phyloP scores from a whole-genome alignment of 202 grass and related monocot genomes.

The Saccharum hybrid region DNA sequence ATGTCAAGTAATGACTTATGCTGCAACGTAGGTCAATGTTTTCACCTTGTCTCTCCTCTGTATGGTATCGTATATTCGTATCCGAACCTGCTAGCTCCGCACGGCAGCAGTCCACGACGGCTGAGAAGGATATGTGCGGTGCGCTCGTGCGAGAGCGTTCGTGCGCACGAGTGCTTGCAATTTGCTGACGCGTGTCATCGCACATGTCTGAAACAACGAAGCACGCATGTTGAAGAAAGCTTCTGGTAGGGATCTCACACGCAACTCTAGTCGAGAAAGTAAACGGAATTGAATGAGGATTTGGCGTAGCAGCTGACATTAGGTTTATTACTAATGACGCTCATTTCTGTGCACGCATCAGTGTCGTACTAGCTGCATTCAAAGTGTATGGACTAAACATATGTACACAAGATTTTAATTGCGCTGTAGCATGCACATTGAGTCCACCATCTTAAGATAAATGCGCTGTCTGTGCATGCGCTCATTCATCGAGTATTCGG shows the following conservation, averaged over 20 bases:
- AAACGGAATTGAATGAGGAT: conserved; percentile 36
- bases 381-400: conserved; percentile 19
- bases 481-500: background rate
- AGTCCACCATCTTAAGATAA: conserved; percentile 29
- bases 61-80: too few species aligned
- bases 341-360: background rate
- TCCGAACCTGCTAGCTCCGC: too few species aligned
- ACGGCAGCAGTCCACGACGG: too few species aligned
- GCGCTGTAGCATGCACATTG: conserved; percentile 4
- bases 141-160: conserved; percentile 1
- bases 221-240: background rate
- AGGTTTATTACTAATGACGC: background rate
- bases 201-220: background rate
- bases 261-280: conserved; percentile 20
- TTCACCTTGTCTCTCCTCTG: too few species aligned
- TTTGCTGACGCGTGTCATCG: conserved; percentile 17
- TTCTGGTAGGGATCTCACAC: background rate
- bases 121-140: background rate
- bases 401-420: conserved; percentile 5
- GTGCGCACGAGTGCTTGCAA: conserved; percentile 21
- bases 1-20: too few species aligned
- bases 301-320: conserved; percentile 36
- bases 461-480: conserved; percentile 1
- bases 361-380: conserved; percentile 15
- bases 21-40: too few species aligned